These are phyloP conservation scores for Brassica cretica DNA, from an alignment of 345 rosid genomes.

Conservation along the genomic window DNA sequence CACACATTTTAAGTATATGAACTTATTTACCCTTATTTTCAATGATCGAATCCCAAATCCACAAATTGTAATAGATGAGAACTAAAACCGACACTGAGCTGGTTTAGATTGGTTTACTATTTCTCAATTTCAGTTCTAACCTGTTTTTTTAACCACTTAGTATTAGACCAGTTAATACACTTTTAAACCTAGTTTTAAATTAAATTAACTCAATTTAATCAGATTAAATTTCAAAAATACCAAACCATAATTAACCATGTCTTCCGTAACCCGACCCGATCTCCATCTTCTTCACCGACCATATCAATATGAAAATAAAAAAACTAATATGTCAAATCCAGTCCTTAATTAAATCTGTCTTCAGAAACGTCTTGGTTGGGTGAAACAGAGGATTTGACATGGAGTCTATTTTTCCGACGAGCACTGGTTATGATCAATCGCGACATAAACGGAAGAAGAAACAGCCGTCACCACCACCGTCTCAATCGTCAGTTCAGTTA, in stretches of 20 bases:
- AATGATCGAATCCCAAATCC: not conserved
- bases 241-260: not conserved
- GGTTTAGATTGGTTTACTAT: not conserved
- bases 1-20: not conserved
- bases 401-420: slow-evolving; percentile 34
- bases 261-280: not conserved
- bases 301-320: not conserved
- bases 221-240: too few species aligned
- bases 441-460: slow-evolving; percentile 68
- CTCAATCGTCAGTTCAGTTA: slow-evolving; percentile 31
- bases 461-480: not conserved
- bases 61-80: not conserved
- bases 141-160: not conserved
- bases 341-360: not conserved
- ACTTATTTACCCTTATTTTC: not conserved
- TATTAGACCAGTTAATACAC: not conserved
- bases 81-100: not conserved
- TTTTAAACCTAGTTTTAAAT: not conserved
- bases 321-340: not conserved
- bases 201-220: not conserved
- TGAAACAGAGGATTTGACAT: not conserved
- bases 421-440: slow-evolving; percentile 42
- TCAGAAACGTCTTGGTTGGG: not conserved
- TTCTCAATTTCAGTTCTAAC: not conserved
- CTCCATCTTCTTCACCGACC: not conserved